phyloP scores from a whole-genome alignment of 169 alveolate genomes.

The Plasmodium falciparum region DNA sequence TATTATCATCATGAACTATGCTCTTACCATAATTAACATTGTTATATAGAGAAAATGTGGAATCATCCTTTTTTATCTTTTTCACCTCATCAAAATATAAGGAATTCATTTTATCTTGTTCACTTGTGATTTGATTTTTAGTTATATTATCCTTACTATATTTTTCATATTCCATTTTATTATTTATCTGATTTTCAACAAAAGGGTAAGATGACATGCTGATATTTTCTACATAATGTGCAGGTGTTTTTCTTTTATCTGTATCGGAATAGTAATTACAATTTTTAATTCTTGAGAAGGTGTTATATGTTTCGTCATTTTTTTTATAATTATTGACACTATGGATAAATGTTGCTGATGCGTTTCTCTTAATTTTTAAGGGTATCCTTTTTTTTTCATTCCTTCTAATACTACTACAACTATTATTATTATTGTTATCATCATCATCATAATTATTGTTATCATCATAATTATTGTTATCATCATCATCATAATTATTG shows the following conservation, averaged over 20 bases:
- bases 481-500: no score
- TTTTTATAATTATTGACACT: background rate
- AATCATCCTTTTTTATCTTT: background rate
- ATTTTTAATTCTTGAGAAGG: background rate
- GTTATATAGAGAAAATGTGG: background rate
- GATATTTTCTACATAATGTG: background rate
- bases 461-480: no score
- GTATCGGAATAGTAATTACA: conserved; percentile 16
- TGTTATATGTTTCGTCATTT: background rate
- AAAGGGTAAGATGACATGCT: background rate
- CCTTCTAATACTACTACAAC: background rate
- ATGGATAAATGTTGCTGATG: background rate
- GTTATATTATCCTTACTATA: background rate
- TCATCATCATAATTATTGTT: no score
- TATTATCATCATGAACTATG: no score
- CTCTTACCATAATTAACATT: no score
- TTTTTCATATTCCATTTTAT: background rate
- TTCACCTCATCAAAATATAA: background rate
- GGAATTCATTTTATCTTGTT: background rate
- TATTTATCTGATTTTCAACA: background rate
- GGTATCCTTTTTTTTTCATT: background rate
- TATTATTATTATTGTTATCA: background rate
- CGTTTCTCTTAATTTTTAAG: conserved; percentile 11
- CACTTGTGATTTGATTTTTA: background rate
- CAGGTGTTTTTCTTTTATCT: background rate